Percentiles rank a stretch among this genome's conserved stretches.
phyloP scores from a whole-genome alignment of 768 basidiomycete genomes.

The Leucosporidium creatinivorum region DNA sequence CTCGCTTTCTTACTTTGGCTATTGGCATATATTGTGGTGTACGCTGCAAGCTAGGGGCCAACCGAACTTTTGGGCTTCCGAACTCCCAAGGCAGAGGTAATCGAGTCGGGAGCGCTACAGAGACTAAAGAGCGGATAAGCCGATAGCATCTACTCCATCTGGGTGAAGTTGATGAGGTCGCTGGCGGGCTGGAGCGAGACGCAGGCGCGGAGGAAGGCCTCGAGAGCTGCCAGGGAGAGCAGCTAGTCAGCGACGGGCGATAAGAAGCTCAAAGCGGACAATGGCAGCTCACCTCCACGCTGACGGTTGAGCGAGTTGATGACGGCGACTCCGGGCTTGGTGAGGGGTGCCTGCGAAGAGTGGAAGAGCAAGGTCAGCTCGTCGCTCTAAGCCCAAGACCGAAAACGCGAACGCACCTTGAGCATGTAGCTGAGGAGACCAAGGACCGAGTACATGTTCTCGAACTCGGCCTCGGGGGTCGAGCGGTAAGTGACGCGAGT shows the following conservation, averaged over 20 bases:
- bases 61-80: too few species aligned
- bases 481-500: slow-evolving; percentile 83
- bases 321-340: slow-evolving; percentile 65
- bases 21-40: too few species aligned
- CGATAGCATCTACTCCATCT: slow-evolving; percentile 8
- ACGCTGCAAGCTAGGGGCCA: too few species aligned
- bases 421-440: slow-evolving; percentile 94
- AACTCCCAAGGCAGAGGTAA: too few species aligned
- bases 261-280: too few species aligned
- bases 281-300: slow-evolving; percentile 44
- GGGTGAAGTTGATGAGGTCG: slow-evolving; percentile 56
- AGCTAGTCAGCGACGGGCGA: too few species aligned
- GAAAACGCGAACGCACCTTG: slow-evolving; percentile 56
- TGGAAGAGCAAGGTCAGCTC: too few species aligned
- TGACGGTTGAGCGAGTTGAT: slow-evolving; percentile 93
- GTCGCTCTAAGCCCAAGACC: too few species aligned
- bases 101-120: neutral
- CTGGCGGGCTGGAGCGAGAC: slow-evolving; percentile 44
- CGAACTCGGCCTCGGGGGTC: slow-evolving; percentile 53
- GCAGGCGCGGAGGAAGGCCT: slow-evolving; percentile 32
- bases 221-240: neutral
- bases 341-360: slow-evolving; percentile 34
- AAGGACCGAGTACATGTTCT: slow-evolving; percentile 79
- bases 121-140: neutral
- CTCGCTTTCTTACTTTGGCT: too few species aligned